Percentiles rank a stretch among this genome's conserved stretches.
phyloP scores from a whole-genome alignment of 2,329 filamentous ascomycete species.

The Botrytis sinoallii region DNA sequence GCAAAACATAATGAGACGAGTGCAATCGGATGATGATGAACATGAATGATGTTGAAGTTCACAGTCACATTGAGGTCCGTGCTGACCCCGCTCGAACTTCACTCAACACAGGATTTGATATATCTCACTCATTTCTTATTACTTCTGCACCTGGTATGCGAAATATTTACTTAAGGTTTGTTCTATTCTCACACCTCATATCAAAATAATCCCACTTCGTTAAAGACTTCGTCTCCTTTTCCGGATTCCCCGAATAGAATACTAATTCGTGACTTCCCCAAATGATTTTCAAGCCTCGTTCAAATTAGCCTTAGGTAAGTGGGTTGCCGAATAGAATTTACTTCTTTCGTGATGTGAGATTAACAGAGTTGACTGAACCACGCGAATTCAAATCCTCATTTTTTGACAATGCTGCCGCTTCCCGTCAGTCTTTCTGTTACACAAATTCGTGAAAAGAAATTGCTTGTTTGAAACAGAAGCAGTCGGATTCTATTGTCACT shows the following conservation, averaged over 20 bases:
- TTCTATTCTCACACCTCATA: background rate
- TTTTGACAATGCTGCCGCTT: background rate
- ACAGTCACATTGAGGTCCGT: background rate
- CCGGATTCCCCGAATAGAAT: no score
- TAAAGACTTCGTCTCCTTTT: background rate
- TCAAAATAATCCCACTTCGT: background rate
- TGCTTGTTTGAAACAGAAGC: background rate
- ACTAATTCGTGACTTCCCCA: background rate
- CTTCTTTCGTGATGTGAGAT: background rate
- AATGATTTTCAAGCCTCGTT: background rate
- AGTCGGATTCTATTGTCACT: background rate
- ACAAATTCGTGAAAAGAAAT: background rate
- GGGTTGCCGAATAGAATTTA: background rate
- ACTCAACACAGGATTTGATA: background rate
- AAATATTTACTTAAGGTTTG: rapidly evolving
- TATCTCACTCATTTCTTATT: background rate
- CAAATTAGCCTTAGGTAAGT: background rate
- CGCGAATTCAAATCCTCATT: background rate
- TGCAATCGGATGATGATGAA: background rate
- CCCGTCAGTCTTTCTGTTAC: background rate
- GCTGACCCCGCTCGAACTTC: background rate
- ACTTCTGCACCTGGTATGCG: background rate
- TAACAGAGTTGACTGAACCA: background rate
- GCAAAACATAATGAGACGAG: background rate
- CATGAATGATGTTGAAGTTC: background rate